Base-by-base conservation (phyloP, 2,329 filamentous ascomycete genomes). In the Ploettnerulaceae sp. region DNA sequence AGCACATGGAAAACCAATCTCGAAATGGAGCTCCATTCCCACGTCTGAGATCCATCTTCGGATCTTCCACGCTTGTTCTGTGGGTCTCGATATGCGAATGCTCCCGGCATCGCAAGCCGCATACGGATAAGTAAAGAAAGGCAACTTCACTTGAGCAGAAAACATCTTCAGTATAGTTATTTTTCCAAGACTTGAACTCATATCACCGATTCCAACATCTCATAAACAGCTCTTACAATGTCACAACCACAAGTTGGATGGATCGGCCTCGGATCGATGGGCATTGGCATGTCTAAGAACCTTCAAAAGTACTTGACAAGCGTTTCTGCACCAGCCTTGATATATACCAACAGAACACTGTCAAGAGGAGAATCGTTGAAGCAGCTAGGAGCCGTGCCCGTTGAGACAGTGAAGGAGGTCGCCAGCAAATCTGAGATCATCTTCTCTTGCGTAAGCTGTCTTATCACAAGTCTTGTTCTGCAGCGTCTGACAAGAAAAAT, bases 281-380 rank as follows among this genome's bases (percentile, higher is more conserved):
- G 22, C 12, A 28, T 39, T 26, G 36, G 36, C n/a, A 39, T 39
- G 36, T n/a, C 22, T n/a, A 39, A 39, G 36, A 39, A 39, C 28
- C 36, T 39, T 7, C 36, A 39, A 25, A 39, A 39, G 22, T 25
- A 39, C 17, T 25, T 28, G 12, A 26, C 36, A 5, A n/a, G 20
- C 11, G 17, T 15, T 26, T 39, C 21, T 15, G 22, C 36, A 8
- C 36, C 22, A 39, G n/a, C 36, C 17, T 39, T 39, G 14, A 28
- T 39, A 15, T 39, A 25, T 14, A 39, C 36, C 8, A 39, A 39
- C 25, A 22, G 36, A 14, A 39, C 36, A 2, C 21, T 39, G 3
- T 39, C 22, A 3, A 11, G 36, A 26, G 36, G 36, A 18, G 36
- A 39, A 14, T 9, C 12, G 11, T 14, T 28, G n/a, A 35, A 35